Percentiles rank a stretch among this genome's conserved stretches.
phyloP scores from a whole-genome alignment of 2,329 filamentous ascomycete species.

The Emmonsiellopsis sp. region DNA sequence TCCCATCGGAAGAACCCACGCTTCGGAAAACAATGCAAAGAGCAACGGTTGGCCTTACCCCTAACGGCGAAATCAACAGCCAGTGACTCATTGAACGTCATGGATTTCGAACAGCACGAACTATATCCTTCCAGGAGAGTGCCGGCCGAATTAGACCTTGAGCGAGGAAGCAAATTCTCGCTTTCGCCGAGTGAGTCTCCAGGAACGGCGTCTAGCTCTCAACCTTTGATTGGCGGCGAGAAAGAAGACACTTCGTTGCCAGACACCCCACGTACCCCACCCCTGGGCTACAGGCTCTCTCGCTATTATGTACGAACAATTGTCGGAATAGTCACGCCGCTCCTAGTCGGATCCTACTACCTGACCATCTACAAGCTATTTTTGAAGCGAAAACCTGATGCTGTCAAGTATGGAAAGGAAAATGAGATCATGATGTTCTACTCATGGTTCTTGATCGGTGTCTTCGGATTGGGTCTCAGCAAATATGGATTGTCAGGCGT shows the following conservation, averaged over 20 bases:
- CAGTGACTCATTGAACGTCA: not conserved
- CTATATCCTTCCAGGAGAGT: not conserved
- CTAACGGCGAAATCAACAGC: too few species aligned
- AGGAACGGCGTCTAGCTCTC: not conserved
- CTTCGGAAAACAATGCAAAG: too few species aligned
- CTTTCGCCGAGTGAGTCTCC: not conserved
- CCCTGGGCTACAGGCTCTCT: not conserved
- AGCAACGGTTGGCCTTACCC: too few species aligned
- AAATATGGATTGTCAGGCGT: constrained; percentile 6
- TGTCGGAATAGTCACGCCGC: not conserved
- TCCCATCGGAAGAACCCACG: too few species aligned
- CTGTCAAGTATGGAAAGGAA: not conserved
- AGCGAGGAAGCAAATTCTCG: not conserved
- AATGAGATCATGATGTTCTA: constrained; percentile 6
- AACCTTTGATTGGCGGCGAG: not conserved
- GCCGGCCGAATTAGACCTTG: not conserved
- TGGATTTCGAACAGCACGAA: not conserved
- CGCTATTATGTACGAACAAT: not conserved
- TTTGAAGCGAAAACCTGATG: not conserved
- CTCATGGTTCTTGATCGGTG: constrained; percentile 8
- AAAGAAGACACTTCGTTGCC: not conserved
- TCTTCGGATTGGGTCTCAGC: constrained; percentile 6
- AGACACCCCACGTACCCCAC: not conserved
- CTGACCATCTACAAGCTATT: not conserved
- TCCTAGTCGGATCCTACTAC: not conserved